Base-by-base conservation (phyloP, 352 stramenopile genomes). In the Globisporangium nodosum region DNA sequence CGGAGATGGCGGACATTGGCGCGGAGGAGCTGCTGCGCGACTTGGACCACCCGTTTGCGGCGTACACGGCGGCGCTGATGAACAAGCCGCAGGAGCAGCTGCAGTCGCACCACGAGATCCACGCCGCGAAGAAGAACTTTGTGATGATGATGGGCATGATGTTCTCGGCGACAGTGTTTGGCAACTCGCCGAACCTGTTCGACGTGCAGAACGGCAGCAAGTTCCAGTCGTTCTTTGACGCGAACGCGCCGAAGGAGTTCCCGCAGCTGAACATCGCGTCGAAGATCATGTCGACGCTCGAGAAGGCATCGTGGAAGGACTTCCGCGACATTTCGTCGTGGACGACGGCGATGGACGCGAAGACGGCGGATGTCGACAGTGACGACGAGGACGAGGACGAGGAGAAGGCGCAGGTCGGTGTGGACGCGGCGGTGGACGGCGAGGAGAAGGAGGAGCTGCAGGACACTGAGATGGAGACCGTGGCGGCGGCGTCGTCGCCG, bases 131-230 rank as follows among this genome's bases (percentile, higher is more conserved):
- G 74, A 93, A 93, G 70, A 94, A 94, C 65, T 52, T 94, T 18
- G 85, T 85, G 20, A 94, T 94, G 85, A 90, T 94, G 72, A 91
- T 91, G 66, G 85, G 83, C 8, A 85, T 94, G 66, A 91, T 94
- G 74, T 92, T 94, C 50, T 91, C 79, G 7, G 81, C 92, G 43
- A 90, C 78, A 16, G 92, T 92, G 59, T 92, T 88, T 53, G 85
- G 85, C 35, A 86, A 92, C 60, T 78, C 71, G 37, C 70, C 85
- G 21, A 76, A 73, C n/a, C 81, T 88, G 18, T 78, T 85, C 49
- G 88, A 87, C 48, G 66, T 91, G 27, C 83, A 82, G 45, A 88
- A 63, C 45, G 85, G 82, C 58, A 86, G 70, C 58, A 89, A 79
- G 52, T 92, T 92, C 55, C 82, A 74, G 63, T 92, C 83, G 45